Evolutionary conservation across 495 filamentous ascomycete genomes (phyloP), one percentile per base, ranked within the genome.

Genomic region (Astrocystis sublimbata): DNA sequence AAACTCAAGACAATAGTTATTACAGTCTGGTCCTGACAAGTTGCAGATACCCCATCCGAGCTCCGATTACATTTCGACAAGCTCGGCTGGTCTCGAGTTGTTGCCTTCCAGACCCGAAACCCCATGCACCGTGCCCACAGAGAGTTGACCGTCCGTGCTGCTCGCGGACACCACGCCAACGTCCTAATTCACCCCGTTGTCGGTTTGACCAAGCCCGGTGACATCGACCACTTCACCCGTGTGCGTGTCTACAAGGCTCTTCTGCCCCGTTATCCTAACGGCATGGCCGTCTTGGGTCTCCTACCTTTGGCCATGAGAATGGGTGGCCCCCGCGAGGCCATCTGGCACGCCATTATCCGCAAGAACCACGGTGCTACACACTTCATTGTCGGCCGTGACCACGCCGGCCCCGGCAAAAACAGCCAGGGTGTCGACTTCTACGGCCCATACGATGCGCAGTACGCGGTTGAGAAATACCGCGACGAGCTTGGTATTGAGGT

Each of bases 311-410:
- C 94, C 64, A 98, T 98, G 94, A 90, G 94, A 72, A 98, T 98
- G 94, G 94, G 92, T 68, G 94, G 94, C 67, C 94, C 94, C 52
- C 90, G 94, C 66, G 94, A 98, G 83, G 94, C 94, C 65, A 92
- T 98, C 79, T 98, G 94, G 94, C 94, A 98, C 82, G 94, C 94
- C 65, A 98, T 98, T 71, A 98, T 98, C 84, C 92, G 94, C 69
- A 98, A 98, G 86, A 98, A 98, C 79, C 92, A 97, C 79, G 94
- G 94, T 65, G 92, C 93, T 38, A 98, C 96, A 13, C 94, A 98
- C 84, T 98, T 98, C 85, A 98, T 98, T 70, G 93, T 98, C 58
- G 94, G 94, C 28, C 91, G 94, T 78, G 94, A 98, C 75, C 94
- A 98, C 75, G 94, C 94, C 67, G 94, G 94, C 56, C 94, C 94